Percentiles rank a stretch among this genome's conserved stretches.
Evolutionary conservation across 2,329 filamentous ascomycete genomes (phyloP).

Genomic region (Neospermospora avenae): DNA sequence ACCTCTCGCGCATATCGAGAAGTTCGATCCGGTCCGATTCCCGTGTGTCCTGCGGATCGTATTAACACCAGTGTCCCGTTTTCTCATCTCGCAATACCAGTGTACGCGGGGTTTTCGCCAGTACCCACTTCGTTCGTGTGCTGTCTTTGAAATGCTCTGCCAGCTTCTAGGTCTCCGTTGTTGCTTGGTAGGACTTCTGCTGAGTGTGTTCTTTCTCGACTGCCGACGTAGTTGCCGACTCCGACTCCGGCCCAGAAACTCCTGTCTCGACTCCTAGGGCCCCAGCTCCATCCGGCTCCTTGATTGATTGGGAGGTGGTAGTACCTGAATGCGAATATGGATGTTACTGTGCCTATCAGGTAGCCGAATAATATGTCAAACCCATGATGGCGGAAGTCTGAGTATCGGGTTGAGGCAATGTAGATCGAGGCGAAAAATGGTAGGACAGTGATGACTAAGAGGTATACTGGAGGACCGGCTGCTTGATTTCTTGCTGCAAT

Average conservation of each 20-base stretch:
- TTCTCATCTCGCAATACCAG: neutral
- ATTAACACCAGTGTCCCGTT: constrained; percentile 9
- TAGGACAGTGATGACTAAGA: constrained; percentile 65
- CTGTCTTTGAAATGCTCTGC: constrained; percentile 3
- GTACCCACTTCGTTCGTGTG: constrained; percentile 23
- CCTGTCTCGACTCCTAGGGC: constrained; percentile 65
- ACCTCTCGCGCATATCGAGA: constrained; percentile 6
- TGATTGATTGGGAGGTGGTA: constrained; percentile 77
- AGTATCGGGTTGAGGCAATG: constrained; percentile 82
- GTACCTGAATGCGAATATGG: constrained; percentile 75
- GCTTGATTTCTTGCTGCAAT: constrained; percentile 66
- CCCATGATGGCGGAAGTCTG: constrained; percentile 85
- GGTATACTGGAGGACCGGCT: constrained; percentile 78
- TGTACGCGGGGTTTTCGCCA: neutral
- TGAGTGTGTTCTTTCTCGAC: neutral
- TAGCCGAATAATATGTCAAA: constrained; percentile 90
- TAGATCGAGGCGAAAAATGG: constrained; percentile 76
- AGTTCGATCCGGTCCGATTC: constrained; percentile 19
- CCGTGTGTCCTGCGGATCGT: neutral
- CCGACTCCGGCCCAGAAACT: constrained; percentile 74
- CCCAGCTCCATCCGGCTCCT: constrained; percentile 91
- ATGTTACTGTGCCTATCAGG: constrained; percentile 67
- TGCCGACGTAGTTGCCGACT: constrained; percentile 35
- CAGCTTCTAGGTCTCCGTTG: constrained; percentile 13
- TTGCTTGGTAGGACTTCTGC: constrained; percentile 1